These are phyloP conservation scores for Paradendryphiella salina DNA, from an alignment of 2,329 filamentous ascomycete genomes.

Conservation along the genomic window DNA sequence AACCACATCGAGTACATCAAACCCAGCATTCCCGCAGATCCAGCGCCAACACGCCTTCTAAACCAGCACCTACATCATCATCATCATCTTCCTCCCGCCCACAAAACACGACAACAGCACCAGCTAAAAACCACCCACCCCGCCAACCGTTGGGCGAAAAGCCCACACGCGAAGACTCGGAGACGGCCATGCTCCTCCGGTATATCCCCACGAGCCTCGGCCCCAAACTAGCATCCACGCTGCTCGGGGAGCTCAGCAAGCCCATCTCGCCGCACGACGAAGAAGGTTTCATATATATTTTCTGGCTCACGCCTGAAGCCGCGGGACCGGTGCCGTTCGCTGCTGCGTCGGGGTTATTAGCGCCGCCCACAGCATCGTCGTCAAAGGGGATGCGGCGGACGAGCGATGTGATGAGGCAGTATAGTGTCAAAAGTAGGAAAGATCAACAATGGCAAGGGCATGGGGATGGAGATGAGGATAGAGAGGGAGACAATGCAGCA, in stretches of 20 bases:
- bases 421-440: conserved; percentile 29
- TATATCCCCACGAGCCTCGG: conserved; percentile 71
- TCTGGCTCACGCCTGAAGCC: conserved; percentile 80
- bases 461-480: background rate
- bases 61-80: conserved; percentile 4
- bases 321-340: conserved; percentile 59
- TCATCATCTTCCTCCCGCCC: too few species aligned
- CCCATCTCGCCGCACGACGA: conserved; percentile 75
- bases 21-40: conserved; percentile 4
- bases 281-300: conserved; percentile 94
- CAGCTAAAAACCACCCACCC: conserved; percentile 18
- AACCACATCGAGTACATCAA: conserved; percentile 10
- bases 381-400: conserved; percentile 24
- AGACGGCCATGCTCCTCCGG: conserved; percentile 57
- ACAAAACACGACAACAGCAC: too few species aligned
- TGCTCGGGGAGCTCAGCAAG: conserved; percentile 77
- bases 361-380: conserved; percentile 53
- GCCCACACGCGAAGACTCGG: conserved; percentile 19
- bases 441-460: background rate
- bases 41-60: conserved; percentile 1
- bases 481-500: conserved; percentile 19
- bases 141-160: conserved; percentile 36
- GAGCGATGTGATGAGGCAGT: conserved; percentile 41
- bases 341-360: conserved; percentile 51
- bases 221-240: conserved; percentile 67